Base-by-base conservation (phyloP, 352 stramenopile genomes). In the Phytophthora litchii region DNA sequence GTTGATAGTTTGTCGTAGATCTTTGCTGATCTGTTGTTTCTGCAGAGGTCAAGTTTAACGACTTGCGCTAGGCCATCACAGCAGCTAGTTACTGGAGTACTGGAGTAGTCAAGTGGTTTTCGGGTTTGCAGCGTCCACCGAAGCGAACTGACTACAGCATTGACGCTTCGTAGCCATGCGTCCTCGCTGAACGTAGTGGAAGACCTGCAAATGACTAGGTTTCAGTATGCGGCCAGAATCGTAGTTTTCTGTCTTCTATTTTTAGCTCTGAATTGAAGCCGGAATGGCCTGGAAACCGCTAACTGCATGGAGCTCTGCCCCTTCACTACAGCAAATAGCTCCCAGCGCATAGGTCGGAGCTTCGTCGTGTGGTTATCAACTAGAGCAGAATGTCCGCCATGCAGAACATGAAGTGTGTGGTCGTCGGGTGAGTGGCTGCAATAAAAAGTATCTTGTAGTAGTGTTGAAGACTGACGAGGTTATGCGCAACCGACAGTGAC, bases 391-490 rank as follows among this genome's bases (percentile, higher is more conserved):
- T 76, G 67, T 72, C 63, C 23, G 53, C 61, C 48, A 97, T 97
- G 90, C 92, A 98, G 79, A 97, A 97, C 78, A 98, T 98, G 80
- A 98, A 98, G 75, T 98, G 92, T 67, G 92, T 98, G 42, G 83
- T 96, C 46, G 88, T 94, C 35, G 88, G 85, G 80, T 92, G 52
- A 54, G 78, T 89, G 13, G 2, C 16, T 29, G 21, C 7, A 0
- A 40, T 7, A 21, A 3, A 35, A 57, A 29, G 29, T 44, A 29
- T 59, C 41, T 56, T 45, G 20, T 38, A 12, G 11, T 16, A 21
- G 32, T 54, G 11, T 7, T 8, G 43, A 36, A 3, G 20, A 20
- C 54, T 78, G 17, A 53, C 36, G 36, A 25, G 3, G 40, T n/a
- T 55, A 31, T 60, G 11, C 34, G 46, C 38, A 19, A 37, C 17